Evolutionary conservation across 2,329 filamentous ascomycete genomes (phyloP), one percentile per base, ranked within the genome.

Genomic region (Teratosphaeria gauchensis): DNA sequence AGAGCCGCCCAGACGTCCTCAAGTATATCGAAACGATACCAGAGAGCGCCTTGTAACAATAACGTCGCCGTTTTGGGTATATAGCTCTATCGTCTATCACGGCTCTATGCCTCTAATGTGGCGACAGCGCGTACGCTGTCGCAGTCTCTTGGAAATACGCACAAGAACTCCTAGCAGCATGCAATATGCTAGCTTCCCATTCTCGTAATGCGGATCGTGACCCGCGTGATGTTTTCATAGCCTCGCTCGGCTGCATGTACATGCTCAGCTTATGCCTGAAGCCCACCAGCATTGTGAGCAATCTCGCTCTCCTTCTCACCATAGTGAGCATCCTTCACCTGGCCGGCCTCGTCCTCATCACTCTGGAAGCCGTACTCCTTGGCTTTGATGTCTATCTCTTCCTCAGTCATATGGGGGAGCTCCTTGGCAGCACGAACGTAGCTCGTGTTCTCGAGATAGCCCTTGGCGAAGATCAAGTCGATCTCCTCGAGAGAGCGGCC

Each of bases 401-500:
- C 59, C 38, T 73, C 71, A 46, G 68, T 65, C 55, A 74, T 64
- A 31, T 61, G 53, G 7, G 72, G 72, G 16, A 74, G 64, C 64
- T 73, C 67, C 64, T 73, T 69, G 16, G 71, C 69, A 7, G 71
- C 72, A 9, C 62, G 63, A 16, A 73, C 72, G 55, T 73, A 74
- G 58, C 62, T 67, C 60, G 68, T 74, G 48, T 73, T 65, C 58
- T 69, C 67, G 24, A 63, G 32, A 57, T 58, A 66, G 8, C 63
- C 66, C 56, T 69, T 68, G 24, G 67, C 67, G 59, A 70, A 70
- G 61, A 71, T 69, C 48, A 66, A 77, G 19, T 82, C 79, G 55
- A 84, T 80, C 66, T 84, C 82, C 42, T 82, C 81, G 0, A 82
- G 79, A 60, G 82, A 81, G n/a, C 72, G 75, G 56, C 73, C 73